Base-by-base conservation (phyloP, 164 flowering plant species). In the Chimonanthus praecox region DNA sequence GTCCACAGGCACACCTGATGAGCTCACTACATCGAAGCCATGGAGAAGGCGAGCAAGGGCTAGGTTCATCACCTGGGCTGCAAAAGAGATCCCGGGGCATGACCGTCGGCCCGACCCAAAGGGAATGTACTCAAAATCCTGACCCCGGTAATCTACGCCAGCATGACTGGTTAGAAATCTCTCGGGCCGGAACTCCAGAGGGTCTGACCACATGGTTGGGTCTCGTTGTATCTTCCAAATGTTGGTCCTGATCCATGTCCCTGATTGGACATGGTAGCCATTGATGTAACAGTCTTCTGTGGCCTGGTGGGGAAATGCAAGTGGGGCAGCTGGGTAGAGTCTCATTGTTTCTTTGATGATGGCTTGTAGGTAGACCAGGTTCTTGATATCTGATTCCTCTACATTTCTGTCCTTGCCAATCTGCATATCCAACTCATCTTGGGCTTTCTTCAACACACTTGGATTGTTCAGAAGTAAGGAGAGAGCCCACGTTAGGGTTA, bases 31-130 rank as follows among this genome's bases (percentile, higher is more conserved):
- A 47, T 72, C 71, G 49, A 76, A 77, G 5, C 74, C 62, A 13
- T 73, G 73, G 7, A 74, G 11, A 3, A 70, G 64, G 54, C 71
- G 61, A 10, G 77, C 79, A 4, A 77, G 69, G 8, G 73, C 58
- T 8, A 73, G 47, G 47, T 73, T 70, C 18, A 92, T 87, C 66
- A 89, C 84, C 74, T 89, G 90, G 0, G 86, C 71, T 0, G 90
- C 92, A 2, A 87, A 78, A 44, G 70, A 51, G 64, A 84, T 84
- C 0, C 92, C 95, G 0, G 97, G 94, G 72, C 97, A 92, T 87
- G 88, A 86, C 71, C 97, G 81, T 60, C 94, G 72, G 0, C 97
- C 95, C 0, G 94, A 79, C 1, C 95, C 95, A 54, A 90, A 90
- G 6, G 95, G 95, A 70, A 92, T 46, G 7, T 89, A 75, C 81